Evolutionary conservation across 768 basidiomycete species (phyloP), one percentile per base, ranked within the genome.

Genomic region (Amanita brunnescens): DNA sequence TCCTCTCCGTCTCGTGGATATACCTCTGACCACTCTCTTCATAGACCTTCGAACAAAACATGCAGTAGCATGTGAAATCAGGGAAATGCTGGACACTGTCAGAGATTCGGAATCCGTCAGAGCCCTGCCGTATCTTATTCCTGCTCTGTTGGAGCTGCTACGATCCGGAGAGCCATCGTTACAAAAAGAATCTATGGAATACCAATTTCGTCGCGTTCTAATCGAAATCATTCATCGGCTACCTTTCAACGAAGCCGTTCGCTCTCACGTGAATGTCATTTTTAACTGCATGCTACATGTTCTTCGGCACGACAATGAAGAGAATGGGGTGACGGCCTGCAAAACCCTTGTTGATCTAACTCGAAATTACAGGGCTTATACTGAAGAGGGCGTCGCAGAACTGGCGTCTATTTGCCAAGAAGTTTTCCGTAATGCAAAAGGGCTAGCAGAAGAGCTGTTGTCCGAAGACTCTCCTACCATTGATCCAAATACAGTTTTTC

Each of bases 281-380:
- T 87, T 88, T 64, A 75, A 74, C 49, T 83, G 91, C 47, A 83
- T 96, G 81, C 75, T 97, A 33, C 76, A 90, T 55, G 73, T 92
- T 47, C 75, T 98, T 26, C 83, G 87, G 21, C 72, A 79, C 57
- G 96, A 99, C 70, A 97, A 96, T 63, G 96, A 99, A 68, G 96
- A 99, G 64, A 94, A 93, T 61, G 96, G 90, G 2, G 77, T 86
- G 29, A 77, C 83, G 2, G 87, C 86, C 50, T 91, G 93, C 76
- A 98, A 97, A 69, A 87, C 84, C 51, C 75, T 96, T 61, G 85
- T 91, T 53, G 95, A 99, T 68, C 75, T 93, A 18, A 79, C 89
- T 60, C 81, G 95, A 44, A 80, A 77, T 46, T 89, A 87, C 63
- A 80, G 87, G 59, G 67, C 77, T 8, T 69, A 87, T 43, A 79